Evolutionary conservation across 768 basidiomycete species (phyloP).

Genomic region (Glaciozyma martinii): DNA sequence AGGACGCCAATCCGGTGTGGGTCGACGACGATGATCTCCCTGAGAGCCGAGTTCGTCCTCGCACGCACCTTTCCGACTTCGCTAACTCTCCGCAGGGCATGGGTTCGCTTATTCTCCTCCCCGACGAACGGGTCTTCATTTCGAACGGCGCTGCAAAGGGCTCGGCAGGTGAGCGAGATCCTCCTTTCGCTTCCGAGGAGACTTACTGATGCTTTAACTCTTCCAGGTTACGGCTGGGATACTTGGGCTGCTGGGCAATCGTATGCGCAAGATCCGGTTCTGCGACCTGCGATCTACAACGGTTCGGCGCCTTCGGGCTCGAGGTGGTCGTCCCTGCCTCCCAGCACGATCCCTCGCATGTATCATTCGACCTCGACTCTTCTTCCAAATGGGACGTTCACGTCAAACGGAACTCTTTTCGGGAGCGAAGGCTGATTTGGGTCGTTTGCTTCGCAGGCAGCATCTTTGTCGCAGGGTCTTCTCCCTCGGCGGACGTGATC

Average conservation of each 20-base stretch:
- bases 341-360: constrained; percentile 51
- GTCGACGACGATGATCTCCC: constrained; percentile 62
- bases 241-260: constrained; percentile 40
- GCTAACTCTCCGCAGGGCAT: background rate
- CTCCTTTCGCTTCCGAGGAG: too few species aligned
- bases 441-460: background rate
- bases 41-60: constrained; percentile 46
- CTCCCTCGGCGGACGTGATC: constrained; percentile 66
- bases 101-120: constrained; percentile 20
- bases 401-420: background rate
- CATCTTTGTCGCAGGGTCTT: constrained; percentile 81
- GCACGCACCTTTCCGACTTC: background rate
- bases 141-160: background rate
- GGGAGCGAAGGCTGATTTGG: background rate
- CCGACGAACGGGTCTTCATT: constrained; percentile 5
- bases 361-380: constrained; percentile 90
- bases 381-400: constrained; percentile 57
- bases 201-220: too few species aligned
- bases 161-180: background rate
- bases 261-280: constrained; percentile 67
- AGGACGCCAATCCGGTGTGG: constrained; percentile 56
- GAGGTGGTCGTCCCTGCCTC: constrained; percentile 44
- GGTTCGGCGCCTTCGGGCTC: constrained; percentile 58
- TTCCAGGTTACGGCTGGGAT: constrained; percentile 52
- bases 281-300: constrained; percentile 67